These are phyloP conservation scores for Pythium chondricola DNA, from an alignment of 352 stramenopile genomes.

Conservation along the genomic window DNA sequence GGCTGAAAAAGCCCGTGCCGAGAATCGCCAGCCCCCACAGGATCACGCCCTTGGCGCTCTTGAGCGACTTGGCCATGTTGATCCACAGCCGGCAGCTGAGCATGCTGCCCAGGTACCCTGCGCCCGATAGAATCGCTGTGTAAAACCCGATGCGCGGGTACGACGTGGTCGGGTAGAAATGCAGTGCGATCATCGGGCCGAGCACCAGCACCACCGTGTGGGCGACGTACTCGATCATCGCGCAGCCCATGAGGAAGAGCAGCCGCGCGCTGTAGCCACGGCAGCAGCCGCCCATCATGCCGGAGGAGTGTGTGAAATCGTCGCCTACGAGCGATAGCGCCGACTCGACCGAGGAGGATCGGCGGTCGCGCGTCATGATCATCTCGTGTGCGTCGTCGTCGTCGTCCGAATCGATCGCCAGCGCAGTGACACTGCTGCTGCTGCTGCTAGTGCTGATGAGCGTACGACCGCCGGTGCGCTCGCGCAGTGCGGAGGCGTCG, in stretches of 20 bases:
- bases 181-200: constrained; percentile 63
- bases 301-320: constrained; percentile 11
- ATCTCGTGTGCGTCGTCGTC: constrained; percentile 1
- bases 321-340: constrained; percentile 16
- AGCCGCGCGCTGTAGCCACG: constrained; percentile 62
- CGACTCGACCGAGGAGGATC: constrained; percentile 20
- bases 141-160: constrained; percentile 74
- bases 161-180: constrained; percentile 72
- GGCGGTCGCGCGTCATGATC: constrained; percentile 7
- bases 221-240: constrained; percentile 72
- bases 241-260: constrained; percentile 73
- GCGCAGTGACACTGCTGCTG: neutral
- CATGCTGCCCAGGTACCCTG: constrained; percentile 60
- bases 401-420: neutral
- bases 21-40: constrained; percentile 72
- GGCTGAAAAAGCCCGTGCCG: constrained; percentile 59
- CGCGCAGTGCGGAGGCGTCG: too few species aligned
- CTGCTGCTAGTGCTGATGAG: neutral
- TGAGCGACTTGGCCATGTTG: constrained; percentile 60
- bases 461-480: too few species aligned
- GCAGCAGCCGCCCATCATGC: constrained; percentile 37
- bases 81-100: constrained; percentile 78
- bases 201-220: constrained; percentile 67
- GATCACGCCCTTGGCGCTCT: constrained; percentile 77
- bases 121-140: constrained; percentile 58